Evolutionary conservation across 768 basidiomycete genomes (phyloP), one percentile per base, ranked within the genome.

Genomic region (Russula sp.): DNA sequence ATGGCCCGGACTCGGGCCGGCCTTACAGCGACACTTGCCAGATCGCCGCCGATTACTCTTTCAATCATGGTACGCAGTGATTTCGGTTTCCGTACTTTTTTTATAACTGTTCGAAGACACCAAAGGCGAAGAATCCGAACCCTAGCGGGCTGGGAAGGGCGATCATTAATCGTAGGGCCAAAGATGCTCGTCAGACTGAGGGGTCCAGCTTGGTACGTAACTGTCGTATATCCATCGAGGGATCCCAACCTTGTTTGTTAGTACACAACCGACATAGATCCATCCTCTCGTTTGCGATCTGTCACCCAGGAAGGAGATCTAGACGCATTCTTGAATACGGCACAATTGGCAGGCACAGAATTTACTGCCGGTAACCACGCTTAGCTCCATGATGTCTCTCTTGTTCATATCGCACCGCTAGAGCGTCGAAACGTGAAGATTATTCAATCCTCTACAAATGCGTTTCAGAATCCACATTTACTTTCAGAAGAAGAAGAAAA

Each of bases 301-400:
- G 87, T 99, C 24, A 99, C 97, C 0, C 95, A 98, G 76, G 96
- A 99, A 77, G 80, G 86, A 61, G 94, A 98, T 78, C 79, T 99
- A 22, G 94, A 98, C 69, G 96, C 95, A 75, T 99, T 99, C 74
- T 76, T 99, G 61, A 95, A 85, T 72, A 97, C 92, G 14, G 97
- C 97, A 11, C 90, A 94, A 70, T 79, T 99, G 60, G 97, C 97
- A 16, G 96, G 90, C 57, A 90, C 90, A 13, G 93, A 99, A 70
- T 99, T 99, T 72, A 92, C 93, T 20, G 96, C 96, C 40, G 96
- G 95, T 96, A 28, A 34, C 49, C 22, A 40, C 57, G 11, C 28
- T 32, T 36, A 50, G 20, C 48, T 36, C 28, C 30, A 42, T 57
- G 28, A 13, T 49, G 22, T 49, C 24, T 49, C 67, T 55, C 48